These are phyloP conservation scores for Yamadazyma dushanensis DNA, from an alignment of 1,139 yeast genomes.

Conservation along the genomic window DNA sequence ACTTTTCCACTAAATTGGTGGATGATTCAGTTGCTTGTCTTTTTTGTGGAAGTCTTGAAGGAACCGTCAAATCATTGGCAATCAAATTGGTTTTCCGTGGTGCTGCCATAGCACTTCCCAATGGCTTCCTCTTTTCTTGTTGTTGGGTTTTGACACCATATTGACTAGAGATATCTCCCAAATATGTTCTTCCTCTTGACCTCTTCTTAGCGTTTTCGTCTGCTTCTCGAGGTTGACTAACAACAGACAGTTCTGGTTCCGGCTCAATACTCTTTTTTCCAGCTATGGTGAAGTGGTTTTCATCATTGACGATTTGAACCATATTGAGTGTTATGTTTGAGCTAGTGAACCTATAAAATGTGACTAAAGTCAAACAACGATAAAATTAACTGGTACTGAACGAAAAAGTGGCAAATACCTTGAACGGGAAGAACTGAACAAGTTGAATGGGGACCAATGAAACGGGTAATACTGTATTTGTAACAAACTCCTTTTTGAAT, in stretches of 20 bases:
- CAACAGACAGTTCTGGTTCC: background rate
- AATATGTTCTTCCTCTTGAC: constrained; percentile 24
- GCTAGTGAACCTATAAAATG: no score
- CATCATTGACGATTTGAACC: constrained; percentile 43
- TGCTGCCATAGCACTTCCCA: constrained; percentile 38
- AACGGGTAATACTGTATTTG: no score
- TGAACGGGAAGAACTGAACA: no score
- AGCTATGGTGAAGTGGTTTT: constrained; percentile 41
- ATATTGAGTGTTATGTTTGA: constrained; percentile 21
- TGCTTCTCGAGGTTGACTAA: constrained; percentile 8
- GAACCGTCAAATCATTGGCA: constrained; percentile 20
- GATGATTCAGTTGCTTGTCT: constrained; percentile 59
- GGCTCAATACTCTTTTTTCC: constrained; percentile 23
- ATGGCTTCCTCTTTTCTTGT: constrained; percentile 23
- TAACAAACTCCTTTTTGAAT: no score
- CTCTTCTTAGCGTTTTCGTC: constrained; percentile 9
- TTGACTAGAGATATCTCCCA: constrained; percentile 46
- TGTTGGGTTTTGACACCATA: constrained; percentile 22
- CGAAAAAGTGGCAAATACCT: no score
- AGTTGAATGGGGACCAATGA: no score
- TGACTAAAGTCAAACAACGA: no score
- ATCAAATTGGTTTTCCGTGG: constrained; percentile 15
- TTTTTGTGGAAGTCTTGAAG: constrained; percentile 53
- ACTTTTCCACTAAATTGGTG: constrained; percentile 48
- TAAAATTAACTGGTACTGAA: no score